Conservation (phyloP, 306 rosid genomes). For the Glycine soja region DNA sequence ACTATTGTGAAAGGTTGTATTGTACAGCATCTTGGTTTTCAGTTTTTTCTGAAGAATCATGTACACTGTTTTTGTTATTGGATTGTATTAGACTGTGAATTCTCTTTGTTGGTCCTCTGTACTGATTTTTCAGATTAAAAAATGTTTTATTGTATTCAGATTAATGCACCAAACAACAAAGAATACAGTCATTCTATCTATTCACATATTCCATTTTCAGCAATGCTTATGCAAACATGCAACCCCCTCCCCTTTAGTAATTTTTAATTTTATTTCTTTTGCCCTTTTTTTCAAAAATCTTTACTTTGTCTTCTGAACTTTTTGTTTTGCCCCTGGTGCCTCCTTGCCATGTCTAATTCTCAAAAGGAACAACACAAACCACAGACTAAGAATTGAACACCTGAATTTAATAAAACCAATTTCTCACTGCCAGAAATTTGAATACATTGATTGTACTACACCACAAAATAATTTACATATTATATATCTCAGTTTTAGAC, state of each 20-base stretch:
- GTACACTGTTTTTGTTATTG: not conserved
- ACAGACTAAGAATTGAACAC: not conserved
- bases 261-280: not conserved
- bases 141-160: not conserved
- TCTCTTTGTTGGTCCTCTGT: not conserved
- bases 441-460: not conserved
- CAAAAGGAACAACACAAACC: not conserved
- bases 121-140: not conserved
- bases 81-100: not conserved
- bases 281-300: constrained; percentile 17
- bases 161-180: not conserved
- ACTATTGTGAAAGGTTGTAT: not conserved
- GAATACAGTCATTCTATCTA: not conserved
- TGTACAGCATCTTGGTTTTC: not conserved
- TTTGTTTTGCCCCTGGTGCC: not conserved
- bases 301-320: not conserved
- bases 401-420: not conserved
- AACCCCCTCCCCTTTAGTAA: not conserved
- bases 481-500: not conserved
- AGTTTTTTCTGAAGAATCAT: not conserved
- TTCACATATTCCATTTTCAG: not conserved
- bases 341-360: constrained; percentile 11
- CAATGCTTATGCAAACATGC: not conserved
- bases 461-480: constrained; percentile 32
- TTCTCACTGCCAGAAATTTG: not conserved